Conservation (phyloP, 208 protist genomes). For the Novymonas esmeraldas region DNA sequence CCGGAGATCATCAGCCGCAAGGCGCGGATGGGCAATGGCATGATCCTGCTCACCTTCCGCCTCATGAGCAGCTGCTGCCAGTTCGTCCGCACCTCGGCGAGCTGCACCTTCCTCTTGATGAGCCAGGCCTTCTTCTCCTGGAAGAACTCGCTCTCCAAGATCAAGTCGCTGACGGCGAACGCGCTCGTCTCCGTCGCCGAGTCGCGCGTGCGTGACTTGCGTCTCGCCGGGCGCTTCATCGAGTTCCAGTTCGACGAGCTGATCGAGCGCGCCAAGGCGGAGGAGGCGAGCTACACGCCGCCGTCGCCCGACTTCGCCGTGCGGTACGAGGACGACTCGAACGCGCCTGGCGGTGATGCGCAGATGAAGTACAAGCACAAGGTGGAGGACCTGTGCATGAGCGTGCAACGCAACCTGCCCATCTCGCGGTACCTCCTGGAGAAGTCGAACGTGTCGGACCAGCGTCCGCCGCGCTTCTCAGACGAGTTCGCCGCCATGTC, state of each 20-base stretch:
- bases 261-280: constrained; percentile 56
- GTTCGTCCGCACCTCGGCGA: constrained; percentile 69
- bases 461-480: constrained; percentile 55
- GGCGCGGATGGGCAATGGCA: constrained; percentile 71
- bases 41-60: constrained; percentile 81
- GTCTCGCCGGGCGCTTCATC: constrained; percentile 82
- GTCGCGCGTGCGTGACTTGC: constrained; percentile 74
- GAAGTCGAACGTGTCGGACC: constrained; percentile 27
- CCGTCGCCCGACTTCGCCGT: constrained; percentile 45
- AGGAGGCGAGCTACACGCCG: constrained; percentile 50
- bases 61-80: constrained; percentile 89
- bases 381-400: constrained; percentile 55
- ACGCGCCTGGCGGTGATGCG: constrained; percentile 53
- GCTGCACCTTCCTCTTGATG: constrained; percentile 76
- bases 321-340: constrained; percentile 70
- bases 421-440: constrained; percentile 70
- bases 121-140: constrained; percentile 77
- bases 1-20: constrained; percentile 83
- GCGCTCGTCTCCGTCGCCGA: constrained; percentile 85
- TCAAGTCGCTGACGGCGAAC: constrained; percentile 78
- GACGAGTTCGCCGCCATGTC: constrained; percentile 79
- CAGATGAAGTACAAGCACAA: constrained; percentile 60
- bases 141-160: constrained; percentile 73
- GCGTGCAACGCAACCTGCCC: constrained; percentile 58
- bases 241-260: constrained; percentile 85